Conservation (phyloP, 2,329 filamentous ascomycete genomes). For the Xylariaceae sp. region DNA sequence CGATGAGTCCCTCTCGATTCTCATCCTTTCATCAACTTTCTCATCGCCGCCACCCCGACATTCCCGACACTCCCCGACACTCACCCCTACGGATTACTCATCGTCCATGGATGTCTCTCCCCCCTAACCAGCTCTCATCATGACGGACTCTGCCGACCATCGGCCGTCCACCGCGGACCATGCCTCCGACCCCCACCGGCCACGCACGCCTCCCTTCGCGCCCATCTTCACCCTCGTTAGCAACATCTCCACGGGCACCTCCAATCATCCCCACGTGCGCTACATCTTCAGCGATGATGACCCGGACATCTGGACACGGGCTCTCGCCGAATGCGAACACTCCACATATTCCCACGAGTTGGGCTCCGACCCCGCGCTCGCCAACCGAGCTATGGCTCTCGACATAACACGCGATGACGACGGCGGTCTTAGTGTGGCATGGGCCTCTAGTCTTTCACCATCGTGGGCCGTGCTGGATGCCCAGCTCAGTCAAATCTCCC, state of each 20-base stretch:
- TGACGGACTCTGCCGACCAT: conserved; percentile 28
- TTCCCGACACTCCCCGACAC: background rate
- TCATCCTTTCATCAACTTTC: conserved; percentile 4
- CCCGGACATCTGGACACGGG: conserved; percentile 65
- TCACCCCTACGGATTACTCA: background rate
- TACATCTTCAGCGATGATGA: conserved; percentile 96
- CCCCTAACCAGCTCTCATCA: conserved; percentile 21
- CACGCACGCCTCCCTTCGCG: conserved; percentile 48
- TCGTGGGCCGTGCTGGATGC: conserved; percentile 61
- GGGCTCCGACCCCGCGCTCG: conserved; percentile 25
- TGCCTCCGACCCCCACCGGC: conserved; percentile 19
- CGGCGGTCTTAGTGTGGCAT: conserved; percentile 52
- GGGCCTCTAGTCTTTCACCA: conserved; percentile 65
- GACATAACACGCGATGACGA: conserved; percentile 45
- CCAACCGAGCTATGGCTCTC: conserved; percentile 48
- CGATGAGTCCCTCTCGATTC: conserved; percentile 23
- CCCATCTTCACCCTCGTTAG: conserved; percentile 84
- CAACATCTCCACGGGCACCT: conserved; percentile 65
- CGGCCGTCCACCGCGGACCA: conserved; percentile 19
- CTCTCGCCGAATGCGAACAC: conserved; percentile 46
- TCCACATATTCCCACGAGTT: conserved; percentile 28
- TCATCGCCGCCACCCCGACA: conserved; percentile 6
- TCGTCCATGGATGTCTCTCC: conserved; percentile 17
- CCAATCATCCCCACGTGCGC: conserved; percentile 79
- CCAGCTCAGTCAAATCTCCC: conserved; percentile 40